Evolutionary conservation across 495 filamentous ascomycete species (phyloP).

Genomic region (Usnea hakonensis): DNA sequence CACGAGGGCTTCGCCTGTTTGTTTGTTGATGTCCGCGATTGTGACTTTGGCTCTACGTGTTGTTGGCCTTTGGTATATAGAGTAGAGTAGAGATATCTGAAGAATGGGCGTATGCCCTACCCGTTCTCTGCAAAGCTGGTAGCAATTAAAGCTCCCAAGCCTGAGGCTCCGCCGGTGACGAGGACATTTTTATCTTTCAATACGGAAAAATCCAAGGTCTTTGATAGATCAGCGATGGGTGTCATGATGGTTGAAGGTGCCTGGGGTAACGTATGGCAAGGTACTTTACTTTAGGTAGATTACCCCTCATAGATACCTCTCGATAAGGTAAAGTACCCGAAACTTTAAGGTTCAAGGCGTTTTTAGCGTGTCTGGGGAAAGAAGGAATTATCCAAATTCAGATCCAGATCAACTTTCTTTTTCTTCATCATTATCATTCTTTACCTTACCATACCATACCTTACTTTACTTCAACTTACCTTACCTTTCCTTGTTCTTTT

Average conservation of each 20-base stretch:
- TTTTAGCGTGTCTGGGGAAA: too few relatives aligned
- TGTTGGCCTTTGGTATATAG: not conserved
- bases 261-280: too few relatives aligned
- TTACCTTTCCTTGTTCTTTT: too few relatives aligned
- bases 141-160: conserved; percentile 30
- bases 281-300: too few relatives aligned
- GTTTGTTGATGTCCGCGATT: conserved; percentile 25
- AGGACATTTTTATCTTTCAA: conserved; percentile 36
- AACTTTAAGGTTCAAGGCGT: too few relatives aligned
- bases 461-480: too few relatives aligned
- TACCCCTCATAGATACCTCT: too few relatives aligned
- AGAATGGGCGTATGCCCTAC: not conserved
- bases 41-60: conserved; percentile 21
- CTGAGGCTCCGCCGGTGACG: conserved; percentile 38
- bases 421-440: too few relatives aligned
- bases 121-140: conserved; percentile 6
- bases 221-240: not conserved
- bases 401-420: too few relatives aligned
- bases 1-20: conserved; percentile 13
- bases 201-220: conserved; percentile 19
- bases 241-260: not conserved
- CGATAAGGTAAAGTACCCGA: too few relatives aligned
- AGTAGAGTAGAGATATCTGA: not conserved
- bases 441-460: too few relatives aligned
- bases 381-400: too few relatives aligned